Conservation (phyloP, 2,329 filamentous ascomycete species). For the Ophiocordyceps camponoti-rufipedis region DNA sequence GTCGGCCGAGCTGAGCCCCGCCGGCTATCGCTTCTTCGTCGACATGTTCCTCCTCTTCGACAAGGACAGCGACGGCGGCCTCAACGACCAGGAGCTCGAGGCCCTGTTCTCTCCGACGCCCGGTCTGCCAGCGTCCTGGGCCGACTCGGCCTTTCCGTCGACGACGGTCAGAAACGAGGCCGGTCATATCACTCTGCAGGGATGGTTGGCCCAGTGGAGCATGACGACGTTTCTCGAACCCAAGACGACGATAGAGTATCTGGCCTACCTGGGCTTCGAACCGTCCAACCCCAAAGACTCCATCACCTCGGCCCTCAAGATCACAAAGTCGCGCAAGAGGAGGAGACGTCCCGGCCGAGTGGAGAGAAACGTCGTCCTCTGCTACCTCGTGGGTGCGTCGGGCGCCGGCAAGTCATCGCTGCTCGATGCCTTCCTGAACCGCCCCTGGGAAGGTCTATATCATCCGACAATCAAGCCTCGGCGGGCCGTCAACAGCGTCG, state of each 20-base stretch:
- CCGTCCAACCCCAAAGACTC: constrained; percentile 56
- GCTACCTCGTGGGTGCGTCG: constrained; percentile 75
- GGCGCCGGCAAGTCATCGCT: constrained; percentile 83
- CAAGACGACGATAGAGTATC: constrained; percentile 85
- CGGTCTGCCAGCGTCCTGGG: constrained; percentile 72
- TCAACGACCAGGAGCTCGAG: constrained; percentile 70
- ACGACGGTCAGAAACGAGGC: constrained; percentile 92
- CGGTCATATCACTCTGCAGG: constrained; percentile 86
- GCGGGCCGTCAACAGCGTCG: constrained; percentile 87
- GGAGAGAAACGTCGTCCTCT: constrained; percentile 85
- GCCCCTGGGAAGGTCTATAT: constrained; percentile 69
- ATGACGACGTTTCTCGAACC: constrained; percentile 98
- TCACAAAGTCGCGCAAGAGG: constrained; percentile 81
- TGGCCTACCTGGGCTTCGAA: constrained; percentile 92
- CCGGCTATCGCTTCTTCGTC: constrained; percentile 93
- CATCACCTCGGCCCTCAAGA: constrained; percentile 70
- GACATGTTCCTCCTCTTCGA: constrained; percentile 91
- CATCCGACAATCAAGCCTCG: constrained; percentile 90
- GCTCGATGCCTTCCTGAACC: constrained; percentile 77
- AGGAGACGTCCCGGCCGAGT: constrained; percentile 67
- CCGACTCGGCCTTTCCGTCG: constrained; percentile 74
- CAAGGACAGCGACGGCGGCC: constrained; percentile 89
- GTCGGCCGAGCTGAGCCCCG: constrained; percentile 83
- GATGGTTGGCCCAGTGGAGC: constrained; percentile 97
- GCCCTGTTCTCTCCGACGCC: constrained; percentile 87